Conservation (phyloP, 371 early-diverging fungal species). For the Mortierella sp. region DNA sequence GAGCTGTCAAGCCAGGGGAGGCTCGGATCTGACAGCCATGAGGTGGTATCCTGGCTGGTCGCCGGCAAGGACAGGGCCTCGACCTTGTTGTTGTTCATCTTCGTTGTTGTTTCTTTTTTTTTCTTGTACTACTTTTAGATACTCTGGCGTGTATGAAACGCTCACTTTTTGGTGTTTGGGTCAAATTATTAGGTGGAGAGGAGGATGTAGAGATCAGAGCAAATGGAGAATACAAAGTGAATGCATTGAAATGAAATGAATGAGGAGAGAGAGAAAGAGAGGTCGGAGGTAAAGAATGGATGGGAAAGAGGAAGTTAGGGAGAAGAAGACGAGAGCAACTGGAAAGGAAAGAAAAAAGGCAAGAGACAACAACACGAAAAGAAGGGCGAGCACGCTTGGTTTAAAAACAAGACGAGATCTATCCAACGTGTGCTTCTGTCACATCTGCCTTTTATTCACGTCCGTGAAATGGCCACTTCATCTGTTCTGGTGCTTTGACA, state of each 20-base stretch:
- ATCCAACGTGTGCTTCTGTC: background rate
- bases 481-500: background rate
- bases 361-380: background rate
- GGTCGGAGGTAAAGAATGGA: background rate
- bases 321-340: background rate
- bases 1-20: background rate
- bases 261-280: too few relatives aligned
- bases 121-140: background rate
- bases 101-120: background rate
- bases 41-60: background rate
- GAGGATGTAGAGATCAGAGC: background rate
- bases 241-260: constrained; percentile 1
- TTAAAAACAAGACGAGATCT: background rate
- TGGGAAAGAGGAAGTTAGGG: background rate
- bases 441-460: background rate
- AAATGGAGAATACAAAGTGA: background rate
- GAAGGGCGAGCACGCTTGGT: background rate
- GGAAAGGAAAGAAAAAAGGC: background rate
- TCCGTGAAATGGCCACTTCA: too few relatives aligned
- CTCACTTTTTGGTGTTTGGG: background rate
- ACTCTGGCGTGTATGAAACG: background rate
- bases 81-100: constrained; percentile 6
- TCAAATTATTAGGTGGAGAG: background rate
- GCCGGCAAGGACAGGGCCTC: constrained; percentile 15
- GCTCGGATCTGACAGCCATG: constrained; percentile 24